These are phyloP conservation scores for Aspergillus costaricaensis DNA, from an alignment of 2,329 filamentous ascomycete species.

Conservation along the genomic window DNA sequence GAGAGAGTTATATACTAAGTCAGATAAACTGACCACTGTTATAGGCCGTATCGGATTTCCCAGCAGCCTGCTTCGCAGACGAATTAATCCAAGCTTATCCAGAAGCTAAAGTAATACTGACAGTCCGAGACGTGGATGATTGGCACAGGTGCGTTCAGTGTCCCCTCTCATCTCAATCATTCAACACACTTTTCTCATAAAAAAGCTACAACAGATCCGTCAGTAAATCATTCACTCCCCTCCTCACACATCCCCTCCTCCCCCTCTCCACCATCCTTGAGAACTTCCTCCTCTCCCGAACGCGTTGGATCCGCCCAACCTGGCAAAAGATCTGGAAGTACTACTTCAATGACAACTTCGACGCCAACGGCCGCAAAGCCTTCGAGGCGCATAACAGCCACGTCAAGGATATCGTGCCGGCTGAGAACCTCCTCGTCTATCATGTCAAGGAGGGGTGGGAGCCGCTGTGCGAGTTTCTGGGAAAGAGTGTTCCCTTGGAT, in stretches of 20 bases:
- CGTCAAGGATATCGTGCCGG: conserved; percentile 23
- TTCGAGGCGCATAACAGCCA: conserved; percentile 24
- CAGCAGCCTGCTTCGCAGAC: conserved; percentile 34
- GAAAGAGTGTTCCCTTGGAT: conserved; percentile 33
- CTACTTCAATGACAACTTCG: conserved; percentile 13
- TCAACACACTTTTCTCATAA: too few species aligned
- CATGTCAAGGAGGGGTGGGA: conserved; percentile 45
- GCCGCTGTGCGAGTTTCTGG: conserved; percentile 47
- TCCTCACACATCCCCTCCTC: conserved; percentile 17
- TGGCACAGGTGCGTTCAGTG: conserved; percentile 29
- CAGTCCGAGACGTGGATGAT: conserved; percentile 33
- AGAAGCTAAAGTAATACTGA: conserved; percentile 36
- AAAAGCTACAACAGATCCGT: too few species aligned
- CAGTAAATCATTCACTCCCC: conserved; percentile 6
- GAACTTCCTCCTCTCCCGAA: too few species aligned
- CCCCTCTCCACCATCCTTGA: conserved; percentile 15
- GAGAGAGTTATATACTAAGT: too few species aligned
- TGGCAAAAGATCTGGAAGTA: conserved; percentile 12
- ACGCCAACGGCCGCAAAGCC: conserved; percentile 21
- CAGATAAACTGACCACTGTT: too few species aligned
- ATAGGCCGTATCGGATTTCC: conserved; percentile 29
- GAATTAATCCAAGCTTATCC: conserved; percentile 42
- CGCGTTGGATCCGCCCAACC: conserved; percentile 12
- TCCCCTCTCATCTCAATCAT: too few species aligned
- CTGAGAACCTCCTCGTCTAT: conserved; percentile 31